Conservation (phyloP, 2,329 filamentous ascomycete genomes). For the Aphanoascus verrucosus region DNA sequence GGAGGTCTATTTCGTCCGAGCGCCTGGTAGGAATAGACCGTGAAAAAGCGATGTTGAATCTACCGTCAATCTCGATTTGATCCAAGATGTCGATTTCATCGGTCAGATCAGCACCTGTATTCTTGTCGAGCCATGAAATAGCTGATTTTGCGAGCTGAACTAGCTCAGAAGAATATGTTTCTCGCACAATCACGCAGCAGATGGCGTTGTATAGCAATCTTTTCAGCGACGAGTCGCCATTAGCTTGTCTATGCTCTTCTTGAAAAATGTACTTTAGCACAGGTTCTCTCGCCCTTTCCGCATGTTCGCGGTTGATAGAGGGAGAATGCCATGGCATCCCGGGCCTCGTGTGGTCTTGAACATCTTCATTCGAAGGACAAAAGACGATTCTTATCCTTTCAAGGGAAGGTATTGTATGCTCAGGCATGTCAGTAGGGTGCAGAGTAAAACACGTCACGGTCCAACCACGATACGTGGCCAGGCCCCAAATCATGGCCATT, state of each 20-base stretch:
- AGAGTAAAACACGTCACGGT: slow-evolving; percentile 42
- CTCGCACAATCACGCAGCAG: slow-evolving; percentile 27
- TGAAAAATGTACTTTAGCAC: slow-evolving; percentile 25
- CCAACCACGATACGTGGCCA: slow-evolving; percentile 34
- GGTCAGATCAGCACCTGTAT: slow-evolving; percentile 23
- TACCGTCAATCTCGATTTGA: not conserved
- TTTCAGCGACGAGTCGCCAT: slow-evolving; percentile 19
- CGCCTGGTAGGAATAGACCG: slow-evolving; percentile 20
- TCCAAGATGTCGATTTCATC: slow-evolving; percentile 26
- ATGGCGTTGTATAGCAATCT: slow-evolving; percentile 30
- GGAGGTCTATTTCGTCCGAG: slow-evolving; percentile 16
- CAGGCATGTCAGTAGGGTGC: slow-evolving; percentile 48
- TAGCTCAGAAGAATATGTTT: slow-evolving; percentile 18
- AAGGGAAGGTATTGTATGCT: slow-evolving; percentile 43
- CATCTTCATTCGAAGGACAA: slow-evolving; percentile 18
- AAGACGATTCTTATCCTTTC: slow-evolving; percentile 36
- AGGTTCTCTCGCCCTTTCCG: slow-evolving; percentile 18
- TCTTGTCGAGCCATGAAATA: slow-evolving; percentile 22
- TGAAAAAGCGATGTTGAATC: not conserved
- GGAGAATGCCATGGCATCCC: slow-evolving; percentile 15
- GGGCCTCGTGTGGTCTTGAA: slow-evolving; percentile 13
- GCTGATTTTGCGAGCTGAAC: slow-evolving; percentile 20
- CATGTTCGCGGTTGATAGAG: slow-evolving; percentile 14
- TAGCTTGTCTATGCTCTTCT: slow-evolving; percentile 13
- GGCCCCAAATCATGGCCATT: slow-evolving; percentile 44